phyloP scores from a whole-genome alignment of 2,329 filamentous ascomycete genomes.

The Cryphonectria radicalis region DNA sequence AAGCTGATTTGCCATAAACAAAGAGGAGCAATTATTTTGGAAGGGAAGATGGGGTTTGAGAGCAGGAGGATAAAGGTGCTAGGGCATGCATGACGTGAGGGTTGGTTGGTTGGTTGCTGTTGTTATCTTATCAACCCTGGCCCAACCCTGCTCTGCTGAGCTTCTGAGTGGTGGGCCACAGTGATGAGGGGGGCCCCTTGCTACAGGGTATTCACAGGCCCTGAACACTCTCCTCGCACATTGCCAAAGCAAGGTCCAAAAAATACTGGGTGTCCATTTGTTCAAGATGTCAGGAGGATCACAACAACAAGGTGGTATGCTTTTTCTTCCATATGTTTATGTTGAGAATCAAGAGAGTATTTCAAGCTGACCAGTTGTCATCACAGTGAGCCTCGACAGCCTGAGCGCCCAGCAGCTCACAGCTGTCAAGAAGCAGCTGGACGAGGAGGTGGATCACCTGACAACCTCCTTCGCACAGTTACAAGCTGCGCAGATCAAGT shows the following conservation, averaged over 20 bases:
- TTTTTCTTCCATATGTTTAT: not conserved
- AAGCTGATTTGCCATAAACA: not conserved
- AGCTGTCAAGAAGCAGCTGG: conserved; percentile 93
- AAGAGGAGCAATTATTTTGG: not conserved
- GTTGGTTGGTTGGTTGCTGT: not conserved
- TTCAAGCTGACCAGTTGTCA: not conserved
- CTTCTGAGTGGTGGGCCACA: not conserved
- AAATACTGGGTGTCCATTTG: conserved; percentile 3
- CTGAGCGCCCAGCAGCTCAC: conserved; percentile 85
- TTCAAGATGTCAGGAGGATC: conserved; percentile 30
- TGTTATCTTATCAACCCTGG: conserved; percentile 13
- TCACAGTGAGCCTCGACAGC: conserved; percentile 66
- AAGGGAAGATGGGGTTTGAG: not conserved
- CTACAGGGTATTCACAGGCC: not conserved
- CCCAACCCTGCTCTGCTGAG: conserved; percentile 1
- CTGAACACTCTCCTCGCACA: not conserved
- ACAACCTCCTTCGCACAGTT: conserved; percentile 89
- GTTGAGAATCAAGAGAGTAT: not conserved
- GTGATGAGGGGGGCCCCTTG: not conserved
- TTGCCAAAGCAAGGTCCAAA: not conserved
- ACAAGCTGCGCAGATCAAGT: conserved; percentile 87
- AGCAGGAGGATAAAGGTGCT: not conserved
- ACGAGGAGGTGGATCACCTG: conserved; percentile 93
- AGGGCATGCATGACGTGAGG: conserved; percentile 12
- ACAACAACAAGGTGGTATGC: conserved; percentile 29